Percentiles rank a stretch among this genome's conserved stretches.
phyloP scores from a whole-genome alignment of 2,329 filamentous ascomycete genomes.

The Fusarium pseudoanthophilum region DNA sequence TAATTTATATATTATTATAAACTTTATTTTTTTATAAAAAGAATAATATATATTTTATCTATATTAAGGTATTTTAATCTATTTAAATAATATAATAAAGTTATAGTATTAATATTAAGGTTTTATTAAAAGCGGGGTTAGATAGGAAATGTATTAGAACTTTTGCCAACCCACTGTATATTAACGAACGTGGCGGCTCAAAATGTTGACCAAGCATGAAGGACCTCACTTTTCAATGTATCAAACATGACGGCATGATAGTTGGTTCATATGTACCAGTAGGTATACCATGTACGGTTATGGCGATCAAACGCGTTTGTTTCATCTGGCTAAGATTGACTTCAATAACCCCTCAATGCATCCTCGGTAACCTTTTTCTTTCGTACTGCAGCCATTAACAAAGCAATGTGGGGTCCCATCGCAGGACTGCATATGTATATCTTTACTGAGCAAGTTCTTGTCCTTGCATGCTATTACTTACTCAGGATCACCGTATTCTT shows the following conservation, averaged over 20 bases:
- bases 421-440: not conserved
- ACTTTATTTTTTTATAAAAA: too few species aligned
- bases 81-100: too few species aligned
- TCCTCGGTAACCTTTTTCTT: not conserved
- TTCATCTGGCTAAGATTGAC: not conserved
- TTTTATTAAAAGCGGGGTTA: too few species aligned
- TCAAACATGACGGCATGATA: slow-evolving; percentile 1
- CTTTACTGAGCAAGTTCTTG: not conserved
- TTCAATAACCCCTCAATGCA: not conserved
- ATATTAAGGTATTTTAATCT: too few species aligned
- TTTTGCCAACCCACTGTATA: too few species aligned
- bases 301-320: not conserved
- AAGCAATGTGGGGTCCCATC: not conserved
- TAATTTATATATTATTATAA: too few species aligned
- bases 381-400: not conserved
- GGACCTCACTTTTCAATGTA: not conserved
- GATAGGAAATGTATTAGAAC: too few species aligned
- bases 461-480: slow-evolving; percentile 38
- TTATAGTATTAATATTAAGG: too few species aligned
- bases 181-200: slow-evolving; percentile 27
- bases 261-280: not conserved
- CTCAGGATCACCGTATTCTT: slow-evolving; percentile 53
- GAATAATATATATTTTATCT: too few species aligned
- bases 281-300: not conserved
- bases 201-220: slow-evolving; percentile 3